Evolutionary conservation across 148 eudicot genomes (phyloP).

Genomic region (Nepenthes gracilis): DNA sequence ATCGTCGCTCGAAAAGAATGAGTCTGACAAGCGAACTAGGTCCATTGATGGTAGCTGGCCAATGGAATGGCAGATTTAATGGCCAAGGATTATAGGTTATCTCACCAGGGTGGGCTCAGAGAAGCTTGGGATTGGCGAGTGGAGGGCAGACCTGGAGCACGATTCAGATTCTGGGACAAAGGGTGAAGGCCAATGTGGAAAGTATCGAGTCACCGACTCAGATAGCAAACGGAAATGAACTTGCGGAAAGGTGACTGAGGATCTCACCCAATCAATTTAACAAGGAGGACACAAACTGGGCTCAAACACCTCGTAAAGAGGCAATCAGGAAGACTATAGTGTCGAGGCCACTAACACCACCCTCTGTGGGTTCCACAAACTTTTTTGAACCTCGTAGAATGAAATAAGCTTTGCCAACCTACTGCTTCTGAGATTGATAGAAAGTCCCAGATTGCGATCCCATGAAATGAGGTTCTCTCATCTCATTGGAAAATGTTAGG

Average conservation of each 20-base stretch:
- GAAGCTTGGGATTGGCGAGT: not conserved
- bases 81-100: not conserved
- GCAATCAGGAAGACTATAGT: conserved; percentile 3
- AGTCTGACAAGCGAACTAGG: not conserved
- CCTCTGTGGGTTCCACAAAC: conserved; percentile 10
- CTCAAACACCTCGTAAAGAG: conserved; percentile 3
- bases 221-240: not conserved
- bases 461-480: not conserved
- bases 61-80: not conserved
- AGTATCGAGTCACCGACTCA: conserved; percentile 12
- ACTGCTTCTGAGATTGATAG: not conserved
- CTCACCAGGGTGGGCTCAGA: not conserved
- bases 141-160: not conserved
- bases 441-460: not conserved
- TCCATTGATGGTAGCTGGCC: not conserved
- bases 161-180: conserved; percentile 9
- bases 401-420: not conserved
- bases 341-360: conserved; percentile 8
- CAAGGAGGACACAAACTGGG: not conserved
- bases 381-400: conserved; percentile 4
- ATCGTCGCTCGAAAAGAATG: conserved; percentile 2
- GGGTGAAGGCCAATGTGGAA: conserved; percentile 9
- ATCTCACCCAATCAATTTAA: conserved; percentile 8
- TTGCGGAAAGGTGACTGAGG: conserved; percentile 14
- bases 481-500: not conserved